Conservation (phyloP, 208 protist species). For the Wallacemonas collosoma region DNA sequence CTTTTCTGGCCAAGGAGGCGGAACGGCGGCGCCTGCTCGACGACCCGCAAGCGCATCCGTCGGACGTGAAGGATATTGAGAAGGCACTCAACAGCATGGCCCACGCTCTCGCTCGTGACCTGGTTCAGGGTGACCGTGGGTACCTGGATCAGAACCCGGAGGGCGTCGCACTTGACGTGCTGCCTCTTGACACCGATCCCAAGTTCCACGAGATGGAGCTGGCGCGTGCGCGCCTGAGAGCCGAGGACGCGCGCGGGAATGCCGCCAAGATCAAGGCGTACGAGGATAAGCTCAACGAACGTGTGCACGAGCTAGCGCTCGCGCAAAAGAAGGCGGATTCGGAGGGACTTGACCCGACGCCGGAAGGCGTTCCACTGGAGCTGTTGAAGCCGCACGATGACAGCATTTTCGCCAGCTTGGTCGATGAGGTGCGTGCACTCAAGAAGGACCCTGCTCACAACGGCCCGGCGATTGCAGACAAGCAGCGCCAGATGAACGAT, state of each 20-base stretch:
- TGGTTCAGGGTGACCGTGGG: conserved; percentile 39
- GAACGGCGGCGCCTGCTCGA: conserved; percentile 23
- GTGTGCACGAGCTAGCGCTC: conserved; percentile 55
- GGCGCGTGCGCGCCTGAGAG: conserved; percentile 48
- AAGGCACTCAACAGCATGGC: conserved; percentile 45
- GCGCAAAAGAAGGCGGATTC: conserved; percentile 48
- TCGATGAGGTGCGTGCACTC: conserved; percentile 32
- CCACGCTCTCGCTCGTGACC: conserved; percentile 33
- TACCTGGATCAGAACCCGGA: conserved; percentile 45
- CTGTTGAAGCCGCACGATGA: conserved; percentile 47
- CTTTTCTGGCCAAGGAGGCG: conserved; percentile 39
- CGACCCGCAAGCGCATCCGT: conserved; percentile 22
- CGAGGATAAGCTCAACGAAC: conserved; percentile 62
- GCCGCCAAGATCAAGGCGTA: conserved; percentile 34
- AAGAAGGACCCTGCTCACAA: conserved; percentile 41
- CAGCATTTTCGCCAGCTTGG: conserved; percentile 27
- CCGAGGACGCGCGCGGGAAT: conserved; percentile 34
- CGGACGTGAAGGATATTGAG: conserved; percentile 32
- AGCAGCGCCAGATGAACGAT: conserved; percentile 41
- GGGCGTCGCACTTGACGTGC: conserved; percentile 39
- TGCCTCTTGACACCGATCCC: conserved; percentile 47
- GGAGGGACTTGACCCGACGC: conserved; percentile 43
- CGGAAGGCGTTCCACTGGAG: conserved; percentile 49
- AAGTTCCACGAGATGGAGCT: conserved; percentile 51
- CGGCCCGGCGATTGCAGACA: conserved; percentile 30